phyloP scores from a whole-genome alignment of 208 protist species.

The Wallacemonas sp. region DNA sequence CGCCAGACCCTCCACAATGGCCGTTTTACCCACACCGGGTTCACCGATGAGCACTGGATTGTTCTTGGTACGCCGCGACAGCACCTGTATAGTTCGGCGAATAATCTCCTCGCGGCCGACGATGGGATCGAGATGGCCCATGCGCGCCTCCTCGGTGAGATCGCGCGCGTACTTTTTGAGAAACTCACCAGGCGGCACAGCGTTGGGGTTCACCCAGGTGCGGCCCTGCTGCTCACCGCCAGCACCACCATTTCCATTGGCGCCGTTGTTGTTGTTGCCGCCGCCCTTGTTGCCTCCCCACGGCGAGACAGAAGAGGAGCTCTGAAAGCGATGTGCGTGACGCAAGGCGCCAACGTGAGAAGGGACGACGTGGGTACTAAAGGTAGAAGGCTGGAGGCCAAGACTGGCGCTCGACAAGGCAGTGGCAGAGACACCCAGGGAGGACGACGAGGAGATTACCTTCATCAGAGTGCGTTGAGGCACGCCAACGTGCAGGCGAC shows the following conservation, averaged over 20 bases:
- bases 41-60: conserved; percentile 99
- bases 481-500: background rate
- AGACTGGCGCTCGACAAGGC: background rate
- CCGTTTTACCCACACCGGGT: conserved; percentile 94
- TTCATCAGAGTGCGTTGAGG: background rate
- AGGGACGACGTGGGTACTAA: background rate
- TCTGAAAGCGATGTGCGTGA: conserved; percentile 4
- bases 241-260: conserved; percentile 23
- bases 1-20: conserved; percentile 93
- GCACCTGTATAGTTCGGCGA: conserved; percentile 95
- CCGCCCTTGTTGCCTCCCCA: conserved; percentile 40
- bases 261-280: conserved; percentile 29
- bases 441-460: background rate
- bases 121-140: conserved; percentile 97
- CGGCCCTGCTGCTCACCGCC: conserved; percentile 65
- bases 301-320: conserved; percentile 48
- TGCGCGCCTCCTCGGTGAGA: conserved; percentile 91
- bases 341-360: background rate
- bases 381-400: too few relatives aligned
- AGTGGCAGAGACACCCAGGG: background rate
- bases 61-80: conserved; percentile 99
- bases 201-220: conserved; percentile 87
- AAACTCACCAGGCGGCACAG: conserved; percentile 84
- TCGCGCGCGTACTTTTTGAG: conserved; percentile 97
- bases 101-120: conserved; percentile 99